Conservation (phyloP, 139 green algal genomes). For the Spirogloea muscicola region DNA sequence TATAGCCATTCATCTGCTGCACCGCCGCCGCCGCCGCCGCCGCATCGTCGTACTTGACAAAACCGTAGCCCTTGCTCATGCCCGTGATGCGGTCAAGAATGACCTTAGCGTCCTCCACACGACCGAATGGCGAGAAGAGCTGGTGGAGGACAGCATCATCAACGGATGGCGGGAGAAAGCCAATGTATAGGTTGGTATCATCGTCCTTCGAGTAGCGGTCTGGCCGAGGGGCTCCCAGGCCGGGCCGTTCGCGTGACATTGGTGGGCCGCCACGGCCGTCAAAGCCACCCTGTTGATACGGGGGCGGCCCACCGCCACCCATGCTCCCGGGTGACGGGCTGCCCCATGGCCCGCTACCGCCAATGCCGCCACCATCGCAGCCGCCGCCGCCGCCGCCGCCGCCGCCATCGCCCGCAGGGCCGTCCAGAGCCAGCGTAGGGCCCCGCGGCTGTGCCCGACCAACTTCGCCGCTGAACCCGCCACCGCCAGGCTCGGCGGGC, state of each 20-base stretch:
- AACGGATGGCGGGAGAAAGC: constrained; percentile 30
- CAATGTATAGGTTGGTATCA: constrained; percentile 50
- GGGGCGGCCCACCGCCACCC: background rate
- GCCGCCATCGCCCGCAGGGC: background rate
- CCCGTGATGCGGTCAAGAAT: constrained; percentile 40
- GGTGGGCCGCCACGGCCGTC: background rate
- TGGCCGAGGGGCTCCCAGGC: background rate
- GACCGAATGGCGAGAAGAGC: constrained; percentile 41
- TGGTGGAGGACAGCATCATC: constrained; percentile 23
- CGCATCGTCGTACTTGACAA: constrained; percentile 41
- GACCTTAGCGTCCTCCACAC: constrained; percentile 41
- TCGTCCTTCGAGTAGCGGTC: constrained; percentile 25
- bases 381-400: background rate
- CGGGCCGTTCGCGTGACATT: background rate
- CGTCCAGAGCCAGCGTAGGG: constrained; percentile 1
- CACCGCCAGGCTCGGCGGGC: constrained; percentile 13
- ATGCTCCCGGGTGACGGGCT: background rate
- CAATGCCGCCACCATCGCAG: background rate
- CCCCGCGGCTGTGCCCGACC: background rate
- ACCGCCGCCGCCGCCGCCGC: constrained; percentile 22
- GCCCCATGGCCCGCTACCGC: background rate
- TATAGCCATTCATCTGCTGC: constrained; percentile 44
- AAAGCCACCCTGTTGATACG: background rate
- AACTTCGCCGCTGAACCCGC: constrained; percentile 9
- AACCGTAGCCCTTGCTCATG: constrained; percentile 48